Evolutionary conservation across 441 rosid species (phyloP).

Genomic region (Adansonia rubrostipa): DNA sequence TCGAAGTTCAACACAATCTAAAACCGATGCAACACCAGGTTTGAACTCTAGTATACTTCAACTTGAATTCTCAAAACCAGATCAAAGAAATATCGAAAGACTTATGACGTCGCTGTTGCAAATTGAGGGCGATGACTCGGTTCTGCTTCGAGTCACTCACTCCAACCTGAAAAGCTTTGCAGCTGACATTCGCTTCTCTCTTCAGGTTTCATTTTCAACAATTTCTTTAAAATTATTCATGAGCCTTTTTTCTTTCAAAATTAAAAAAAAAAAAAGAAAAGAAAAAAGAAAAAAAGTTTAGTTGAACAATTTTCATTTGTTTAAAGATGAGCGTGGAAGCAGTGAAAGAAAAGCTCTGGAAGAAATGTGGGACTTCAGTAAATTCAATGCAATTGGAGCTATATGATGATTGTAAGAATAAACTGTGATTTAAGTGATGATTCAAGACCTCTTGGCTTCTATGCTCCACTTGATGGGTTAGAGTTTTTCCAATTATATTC

Average conservation of each 20-base stretch:
- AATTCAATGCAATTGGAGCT: slow-evolving; percentile 77
- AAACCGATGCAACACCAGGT: no score
- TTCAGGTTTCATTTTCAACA: slow-evolving; percentile 51
- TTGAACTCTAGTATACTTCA: no score
- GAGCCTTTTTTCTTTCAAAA: neutral
- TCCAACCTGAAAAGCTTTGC: slow-evolving; percentile 81
- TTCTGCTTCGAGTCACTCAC: slow-evolving; percentile 74
- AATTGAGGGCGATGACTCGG: slow-evolving; percentile 66
- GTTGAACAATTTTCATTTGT: neutral
- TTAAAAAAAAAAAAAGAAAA: neutral
- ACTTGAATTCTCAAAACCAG: slow-evolving; percentile 23
- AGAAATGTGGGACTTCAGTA: slow-evolving; percentile 84
- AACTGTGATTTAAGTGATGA: slow-evolving; percentile 57
- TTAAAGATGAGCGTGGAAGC: slow-evolving; percentile 69
- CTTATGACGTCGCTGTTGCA: slow-evolving; percentile 65
- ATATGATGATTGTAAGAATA: slow-evolving; percentile 71
- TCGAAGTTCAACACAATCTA: no score
- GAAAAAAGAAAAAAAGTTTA: no score
- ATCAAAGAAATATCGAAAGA: no score
- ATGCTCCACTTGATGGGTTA: slow-evolving; percentile 83
- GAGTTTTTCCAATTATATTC: neutral
- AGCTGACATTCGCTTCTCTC: slow-evolving; percentile 74
- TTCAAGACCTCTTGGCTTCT: slow-evolving; percentile 73
- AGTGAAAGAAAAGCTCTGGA: slow-evolving; percentile 93
- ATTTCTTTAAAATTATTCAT: neutral